These are phyloP conservation scores for Wickerhamomyces hampshirensis DNA, from an alignment of 805 yeast genomes.

Conservation along the genomic window DNA sequence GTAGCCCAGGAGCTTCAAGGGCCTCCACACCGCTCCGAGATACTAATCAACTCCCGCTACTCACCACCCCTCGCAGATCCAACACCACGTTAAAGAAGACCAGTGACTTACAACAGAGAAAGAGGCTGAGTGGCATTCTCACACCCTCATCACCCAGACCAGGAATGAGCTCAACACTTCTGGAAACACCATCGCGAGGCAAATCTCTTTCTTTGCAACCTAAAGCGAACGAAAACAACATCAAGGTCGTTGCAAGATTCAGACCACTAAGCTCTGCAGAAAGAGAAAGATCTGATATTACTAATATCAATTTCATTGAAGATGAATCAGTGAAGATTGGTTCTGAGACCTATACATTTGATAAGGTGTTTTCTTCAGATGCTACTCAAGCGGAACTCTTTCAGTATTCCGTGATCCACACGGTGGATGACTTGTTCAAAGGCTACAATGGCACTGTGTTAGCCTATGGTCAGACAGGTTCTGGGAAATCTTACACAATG, in stretches of 20 bases:
- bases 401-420: slow-evolving; percentile 50
- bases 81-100: too few species aligned
- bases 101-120: too few species aligned
- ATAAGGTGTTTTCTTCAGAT: slow-evolving; percentile 51
- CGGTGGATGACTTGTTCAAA: slow-evolving; percentile 62
- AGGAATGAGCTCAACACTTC: too few species aligned
- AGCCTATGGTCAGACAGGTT: slow-evolving; percentile 77
- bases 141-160: too few species aligned
- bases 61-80: too few species aligned
- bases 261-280: slow-evolving; percentile 49
- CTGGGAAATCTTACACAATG: slow-evolving; percentile 77
- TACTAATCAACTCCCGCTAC: too few species aligned
- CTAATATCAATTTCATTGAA: slow-evolving; percentile 7
- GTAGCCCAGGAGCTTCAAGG: too few species aligned
- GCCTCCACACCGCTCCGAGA: too few species aligned
- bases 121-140: too few species aligned
- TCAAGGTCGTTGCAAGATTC: slow-evolving; percentile 69
- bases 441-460: slow-evolving; percentile 78
- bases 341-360: slow-evolving; percentile 48
- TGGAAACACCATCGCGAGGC: too few species aligned
- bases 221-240: slow-evolving; percentile 27
- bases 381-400: slow-evolving; percentile 56
- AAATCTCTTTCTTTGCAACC: too few species aligned
- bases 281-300: slow-evolving; percentile 9
- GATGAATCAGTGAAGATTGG: slow-evolving; percentile 9